These are phyloP conservation scores for Lipomyces sp. DNA, from an alignment of 805 yeast species.

Conservation along the genomic window DNA sequence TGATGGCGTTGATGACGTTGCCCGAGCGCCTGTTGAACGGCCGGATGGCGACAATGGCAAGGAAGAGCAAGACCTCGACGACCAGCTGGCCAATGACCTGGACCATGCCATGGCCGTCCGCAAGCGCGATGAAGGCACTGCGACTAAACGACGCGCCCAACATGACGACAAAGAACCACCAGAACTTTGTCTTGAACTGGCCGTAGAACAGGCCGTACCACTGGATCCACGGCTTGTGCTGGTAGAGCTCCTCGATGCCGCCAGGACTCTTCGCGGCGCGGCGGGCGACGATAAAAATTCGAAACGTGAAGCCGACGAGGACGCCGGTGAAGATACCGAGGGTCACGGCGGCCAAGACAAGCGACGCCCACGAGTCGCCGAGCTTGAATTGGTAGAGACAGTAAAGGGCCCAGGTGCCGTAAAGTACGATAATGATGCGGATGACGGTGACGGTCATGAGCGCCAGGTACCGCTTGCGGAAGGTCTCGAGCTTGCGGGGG, in stretches of 20 bases:
- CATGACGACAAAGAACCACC: constrained; percentile 38
- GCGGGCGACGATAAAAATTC: constrained; percentile 33
- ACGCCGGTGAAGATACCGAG: constrained; percentile 33
- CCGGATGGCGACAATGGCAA: constrained; percentile 26
- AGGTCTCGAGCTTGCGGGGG: constrained; percentile 25
- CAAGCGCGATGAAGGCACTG: constrained; percentile 38
- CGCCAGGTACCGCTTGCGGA: constrained; percentile 32
- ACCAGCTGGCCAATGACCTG: constrained; percentile 38
- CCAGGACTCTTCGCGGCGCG: constrained; percentile 30
- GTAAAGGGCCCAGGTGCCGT: constrained; percentile 38
- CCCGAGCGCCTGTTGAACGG: constrained; percentile 38
- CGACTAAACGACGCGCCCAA: constrained; percentile 33
- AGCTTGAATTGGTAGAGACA: constrained; percentile 37
- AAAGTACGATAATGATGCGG: constrained; percentile 35
- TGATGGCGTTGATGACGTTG: constrained; percentile 34
- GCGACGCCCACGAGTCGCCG: constrained; percentile 37
- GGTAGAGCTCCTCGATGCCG: constrained; percentile 31
- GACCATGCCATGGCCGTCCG: constrained; percentile 36
- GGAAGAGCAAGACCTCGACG: constrained; percentile 32
- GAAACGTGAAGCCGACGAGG: constrained; percentile 30
- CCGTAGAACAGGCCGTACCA: constrained; percentile 39
- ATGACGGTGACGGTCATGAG: constrained; percentile 32
- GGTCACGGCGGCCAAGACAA: constrained; percentile 35
- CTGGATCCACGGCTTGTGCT: constrained; percentile 36
- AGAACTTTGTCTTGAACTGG: constrained; percentile 35